Evolutionary conservation across 1,284 basidiomycete species (phyloP).

Genomic region (Apiotrichum montevideense): DNA sequence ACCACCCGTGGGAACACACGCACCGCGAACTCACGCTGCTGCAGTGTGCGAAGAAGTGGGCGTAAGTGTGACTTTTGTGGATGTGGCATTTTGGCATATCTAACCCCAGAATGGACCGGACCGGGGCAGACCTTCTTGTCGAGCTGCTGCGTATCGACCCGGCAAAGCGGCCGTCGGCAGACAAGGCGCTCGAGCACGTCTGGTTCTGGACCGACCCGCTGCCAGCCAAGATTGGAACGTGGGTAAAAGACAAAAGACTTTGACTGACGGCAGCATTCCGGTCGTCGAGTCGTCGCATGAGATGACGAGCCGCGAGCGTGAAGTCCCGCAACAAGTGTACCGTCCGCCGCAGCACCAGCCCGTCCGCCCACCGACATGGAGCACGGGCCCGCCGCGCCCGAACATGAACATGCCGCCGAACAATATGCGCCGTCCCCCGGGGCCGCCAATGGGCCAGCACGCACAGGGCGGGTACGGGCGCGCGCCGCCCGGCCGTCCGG

Average conservation of each 20-base stretch:
- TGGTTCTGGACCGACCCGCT: slow-evolving; percentile 72
- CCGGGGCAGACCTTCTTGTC: slow-evolving; percentile 46
- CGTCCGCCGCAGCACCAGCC: background rate
- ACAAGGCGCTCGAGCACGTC: slow-evolving; percentile 50
- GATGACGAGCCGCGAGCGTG: slow-evolving; percentile 31
- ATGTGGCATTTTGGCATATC: background rate
- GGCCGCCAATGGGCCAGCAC: too few relatives aligned
- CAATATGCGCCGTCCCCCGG: background rate
- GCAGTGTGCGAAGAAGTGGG: slow-evolving; percentile 24
- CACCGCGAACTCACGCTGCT: slow-evolving; percentile 23
- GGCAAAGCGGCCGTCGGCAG: slow-evolving; percentile 51
- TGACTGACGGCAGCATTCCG: slow-evolving; percentile 7
- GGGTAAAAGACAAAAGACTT: slow-evolving; percentile 51
- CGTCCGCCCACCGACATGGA: slow-evolving; percentile 2
- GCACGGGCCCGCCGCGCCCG: background rate
- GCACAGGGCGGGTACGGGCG: background rate
- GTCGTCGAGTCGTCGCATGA: slow-evolving; percentile 37
- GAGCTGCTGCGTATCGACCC: slow-evolving; percentile 53
- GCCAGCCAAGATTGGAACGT: slow-evolving; percentile 65
- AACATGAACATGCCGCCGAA: background rate
- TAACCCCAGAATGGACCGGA: slow-evolving; percentile 32
- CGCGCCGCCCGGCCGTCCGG: background rate
- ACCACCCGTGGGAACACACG: slow-evolving; percentile 34
- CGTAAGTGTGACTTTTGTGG: slow-evolving; percentile 23
- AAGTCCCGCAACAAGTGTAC: background rate